Base-by-base conservation (phyloP, 2,329 filamentous ascomycete genomes). In the Calonectria pseudoturangicola region DNA sequence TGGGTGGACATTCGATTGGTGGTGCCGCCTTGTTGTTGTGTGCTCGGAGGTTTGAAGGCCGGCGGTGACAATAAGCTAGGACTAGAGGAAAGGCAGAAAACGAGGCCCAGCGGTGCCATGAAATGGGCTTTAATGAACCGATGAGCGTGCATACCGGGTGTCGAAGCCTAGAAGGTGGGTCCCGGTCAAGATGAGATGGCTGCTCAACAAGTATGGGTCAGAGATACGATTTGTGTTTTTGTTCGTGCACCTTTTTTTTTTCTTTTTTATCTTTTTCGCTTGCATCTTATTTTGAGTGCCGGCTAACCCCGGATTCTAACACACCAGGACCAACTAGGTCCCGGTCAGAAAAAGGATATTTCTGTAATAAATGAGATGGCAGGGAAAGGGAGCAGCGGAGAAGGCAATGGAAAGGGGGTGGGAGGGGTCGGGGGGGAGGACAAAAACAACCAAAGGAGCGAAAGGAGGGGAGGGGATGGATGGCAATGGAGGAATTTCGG, bases 81-180 rank as follows among this genome's bases (percentile, higher is more conserved):
- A 48, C 69, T 71, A 54, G 64, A 25, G 45, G 54, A 47, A 63
- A 60, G 62, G 16, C 9, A 70, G 12, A 43, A 54, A 27, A 47
- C 33, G 54, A 60, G 54, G 54, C 54, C 33, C 36, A 60, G 33
- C 54, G 41, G 36, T 15, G 54, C 68, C 70, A 69, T 47, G n/a
- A n/a, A n/a, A 70, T 51, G 71, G 72, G 74, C 36, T 74, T 77
- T 63, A 73, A 78, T 77, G 76, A 73, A 79, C 74, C 78, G 75
- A 77, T 71, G 68, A 72, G 48, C 69, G 73, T 76, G 77, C 76
- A 77, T 63, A 72, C 70, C 66, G 74, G 30, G 54, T 16, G n/a
- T 18, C 30, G 36, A 27, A 41, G 33, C 41, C 25, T 41, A 70
- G 65, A 54, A 9, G 60, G 75, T 76, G 78, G 78, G 71, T 66